These are phyloP conservation scores for Leishmania major DNA, from an alignment of 208 protist genomes.

Conservation along the genomic window DNA sequence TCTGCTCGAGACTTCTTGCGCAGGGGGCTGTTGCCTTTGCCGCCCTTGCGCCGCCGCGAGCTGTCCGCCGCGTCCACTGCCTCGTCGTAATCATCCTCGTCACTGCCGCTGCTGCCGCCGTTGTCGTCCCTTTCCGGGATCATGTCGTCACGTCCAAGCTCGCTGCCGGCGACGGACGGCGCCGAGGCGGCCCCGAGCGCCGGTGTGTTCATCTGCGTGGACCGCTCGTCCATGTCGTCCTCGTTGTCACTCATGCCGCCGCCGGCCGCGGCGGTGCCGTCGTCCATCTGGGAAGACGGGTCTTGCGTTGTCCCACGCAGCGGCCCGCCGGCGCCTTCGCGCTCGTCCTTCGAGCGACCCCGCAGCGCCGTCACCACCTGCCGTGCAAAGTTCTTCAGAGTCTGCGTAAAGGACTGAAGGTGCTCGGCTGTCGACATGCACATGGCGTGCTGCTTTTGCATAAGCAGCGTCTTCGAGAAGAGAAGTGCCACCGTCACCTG, in stretches of 20 bases:
- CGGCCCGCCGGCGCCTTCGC: conserved; percentile 25
- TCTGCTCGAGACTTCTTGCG: not conserved
- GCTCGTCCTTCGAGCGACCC: conserved; percentile 43
- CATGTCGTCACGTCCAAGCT: conserved; percentile 15
- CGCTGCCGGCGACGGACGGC: conserved; percentile 29
- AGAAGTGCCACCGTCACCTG: conserved; percentile 73
- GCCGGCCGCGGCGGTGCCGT: conserved; percentile 23
- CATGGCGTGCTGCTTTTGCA: conserved; percentile 48
- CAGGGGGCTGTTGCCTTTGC: not conserved
- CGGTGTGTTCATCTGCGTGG: conserved; percentile 27
- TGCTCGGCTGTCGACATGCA: conserved; percentile 85
- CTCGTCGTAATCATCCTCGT: conserved; percentile 22
- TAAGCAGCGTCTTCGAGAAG: conserved; percentile 70
- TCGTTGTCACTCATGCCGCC: conserved; percentile 26
- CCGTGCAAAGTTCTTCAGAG: conserved; percentile 61
- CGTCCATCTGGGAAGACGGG: conserved; percentile 25
- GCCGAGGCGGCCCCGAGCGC: conserved; percentile 10
- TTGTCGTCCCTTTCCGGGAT: conserved; percentile 24
- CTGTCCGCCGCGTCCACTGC: conserved; percentile 12
- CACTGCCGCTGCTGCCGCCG: conserved; percentile 23
- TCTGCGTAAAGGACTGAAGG: conserved; percentile 53
- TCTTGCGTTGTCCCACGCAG: conserved; percentile 28
- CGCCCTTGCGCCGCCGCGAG: not conserved
- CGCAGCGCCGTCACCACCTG: conserved; percentile 57
- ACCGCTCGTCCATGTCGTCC: conserved; percentile 32